Percentiles rank a stretch among this genome's conserved stretches.
Evolutionary conservation across 768 basidiomycete species (phyloP).

Genomic region (Neoboletus magnificus): DNA sequence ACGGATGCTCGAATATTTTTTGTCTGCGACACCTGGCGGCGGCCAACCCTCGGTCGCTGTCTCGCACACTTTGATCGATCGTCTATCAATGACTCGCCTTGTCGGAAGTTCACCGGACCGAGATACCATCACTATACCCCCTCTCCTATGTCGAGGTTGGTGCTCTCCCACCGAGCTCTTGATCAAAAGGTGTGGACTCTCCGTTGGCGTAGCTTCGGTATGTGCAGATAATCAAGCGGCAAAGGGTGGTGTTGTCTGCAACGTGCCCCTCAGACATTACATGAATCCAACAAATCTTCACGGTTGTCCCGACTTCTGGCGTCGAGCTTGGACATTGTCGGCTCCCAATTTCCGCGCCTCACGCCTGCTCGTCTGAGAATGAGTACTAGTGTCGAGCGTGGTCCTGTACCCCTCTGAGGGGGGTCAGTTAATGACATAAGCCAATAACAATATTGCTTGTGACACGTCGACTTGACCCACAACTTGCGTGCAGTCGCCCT

Average conservation of each 20-base stretch:
- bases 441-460: background rate
- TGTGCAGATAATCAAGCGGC: background rate
- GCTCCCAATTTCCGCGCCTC: background rate
- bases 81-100: background rate
- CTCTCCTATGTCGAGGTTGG: background rate
- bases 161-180: background rate
- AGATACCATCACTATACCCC: background rate
- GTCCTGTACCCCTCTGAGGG: slow-evolving; percentile 12
- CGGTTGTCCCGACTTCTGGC: background rate
- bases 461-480: slow-evolving; percentile 21
- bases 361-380: background rate
- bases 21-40: background rate
- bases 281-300: too few species aligned
- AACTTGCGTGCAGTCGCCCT: background rate
- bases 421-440: slow-evolving; percentile 15
- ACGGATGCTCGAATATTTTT: background rate
- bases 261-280: too few species aligned
- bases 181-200: background rate
- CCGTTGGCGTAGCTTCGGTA: background rate
- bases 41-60: background rate
- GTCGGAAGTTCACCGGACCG: background rate
- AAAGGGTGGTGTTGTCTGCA: background rate
- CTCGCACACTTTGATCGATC: background rate
- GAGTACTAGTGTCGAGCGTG: too few species aligned
- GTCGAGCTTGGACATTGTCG: background rate